Conservation (phyloP, 352 stramenopile species). For the Phytophthora litchii region DNA sequence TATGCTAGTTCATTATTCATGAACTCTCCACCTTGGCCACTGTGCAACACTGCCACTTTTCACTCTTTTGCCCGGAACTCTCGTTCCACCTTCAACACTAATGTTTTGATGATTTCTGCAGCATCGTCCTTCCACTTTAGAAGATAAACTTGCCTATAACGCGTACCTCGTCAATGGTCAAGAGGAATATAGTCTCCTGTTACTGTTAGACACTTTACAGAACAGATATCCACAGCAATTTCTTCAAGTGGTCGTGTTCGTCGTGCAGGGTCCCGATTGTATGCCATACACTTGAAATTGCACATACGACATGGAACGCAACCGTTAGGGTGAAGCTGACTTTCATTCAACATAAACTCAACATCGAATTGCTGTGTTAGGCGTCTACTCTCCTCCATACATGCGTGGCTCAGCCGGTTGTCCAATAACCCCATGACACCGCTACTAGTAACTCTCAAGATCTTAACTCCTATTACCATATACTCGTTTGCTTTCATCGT, state of each 20-base stretch:
- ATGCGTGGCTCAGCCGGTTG: slow-evolving; percentile 6
- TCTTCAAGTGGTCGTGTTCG: background rate
- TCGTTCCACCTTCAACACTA: slow-evolving; percentile 14
- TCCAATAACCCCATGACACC: slow-evolving; percentile 12
- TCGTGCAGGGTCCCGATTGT: background rate
- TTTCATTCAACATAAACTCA: slow-evolving; percentile 17
- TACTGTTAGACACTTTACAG: slow-evolving; percentile 1
- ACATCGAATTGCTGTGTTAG: slow-evolving; percentile 4
- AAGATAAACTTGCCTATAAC: slow-evolving; percentile 21
- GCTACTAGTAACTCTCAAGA: background rate
- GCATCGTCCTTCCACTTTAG: slow-evolving; percentile 10
- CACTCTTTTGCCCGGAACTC: slow-evolving; percentile 4
- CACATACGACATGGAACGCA: slow-evolving; percentile 16
- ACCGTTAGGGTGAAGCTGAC: slow-evolving; percentile 6
- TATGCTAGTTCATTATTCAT: slow-evolving; percentile 5
- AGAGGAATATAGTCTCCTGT: slow-evolving; percentile 11
- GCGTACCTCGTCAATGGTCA: slow-evolving; percentile 22
- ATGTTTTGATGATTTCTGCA: background rate
- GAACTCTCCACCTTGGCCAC: slow-evolving; percentile 23
- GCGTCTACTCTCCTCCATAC: slow-evolving; percentile 15
- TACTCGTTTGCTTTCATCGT: background rate
- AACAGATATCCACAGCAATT: slow-evolving; percentile 9
- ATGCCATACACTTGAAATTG: slow-evolving; percentile 12
- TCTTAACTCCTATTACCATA: slow-evolving; percentile 13
- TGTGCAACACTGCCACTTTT: slow-evolving; percentile 5